Conservation (phyloP, 352 stramenopile genomes). For the Pythium brassicae region DNA sequence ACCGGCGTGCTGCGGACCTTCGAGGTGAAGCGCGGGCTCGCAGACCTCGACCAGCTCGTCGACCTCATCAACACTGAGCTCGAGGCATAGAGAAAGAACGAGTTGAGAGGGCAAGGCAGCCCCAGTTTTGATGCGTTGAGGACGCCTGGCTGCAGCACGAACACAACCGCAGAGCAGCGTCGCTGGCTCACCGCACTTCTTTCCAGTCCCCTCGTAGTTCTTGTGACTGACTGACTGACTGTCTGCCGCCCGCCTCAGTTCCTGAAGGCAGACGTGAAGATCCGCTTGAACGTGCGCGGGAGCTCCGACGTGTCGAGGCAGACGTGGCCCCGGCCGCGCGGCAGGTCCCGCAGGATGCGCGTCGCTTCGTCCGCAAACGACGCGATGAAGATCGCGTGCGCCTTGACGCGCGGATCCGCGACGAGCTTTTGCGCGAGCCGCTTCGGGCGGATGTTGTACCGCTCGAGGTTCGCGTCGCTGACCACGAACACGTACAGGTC, state of each 20-base stretch:
- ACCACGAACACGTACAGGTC: constrained; percentile 92
- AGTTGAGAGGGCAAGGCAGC: neutral
- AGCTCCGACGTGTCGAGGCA: constrained; percentile 77
- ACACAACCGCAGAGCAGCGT: neutral
- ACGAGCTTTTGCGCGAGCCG: constrained; percentile 51
- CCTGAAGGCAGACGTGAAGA: constrained; percentile 65
- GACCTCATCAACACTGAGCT: constrained; percentile 65
- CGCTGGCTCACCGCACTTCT: neutral
- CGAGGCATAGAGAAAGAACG: neutral
- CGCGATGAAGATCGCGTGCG: constrained; percentile 82
- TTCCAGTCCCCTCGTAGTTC: neutral
- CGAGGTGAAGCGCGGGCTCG: constrained; percentile 82
- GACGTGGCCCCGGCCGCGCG: constrained; percentile 66
- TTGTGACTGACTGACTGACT: neutral
- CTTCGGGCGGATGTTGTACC: constrained; percentile 83
- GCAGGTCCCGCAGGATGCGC: constrained; percentile 55
- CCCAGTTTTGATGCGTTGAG: neutral
- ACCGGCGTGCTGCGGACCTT: constrained; percentile 80
- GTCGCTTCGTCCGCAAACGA: constrained; percentile 81
- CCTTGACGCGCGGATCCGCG: constrained; percentile 49
- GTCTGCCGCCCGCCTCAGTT: constrained; percentile 8
- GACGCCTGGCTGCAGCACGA: neutral
- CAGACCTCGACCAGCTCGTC: constrained; percentile 75
- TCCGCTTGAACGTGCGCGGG: constrained; percentile 80
- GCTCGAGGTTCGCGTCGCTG: constrained; percentile 93